These are phyloP conservation scores for Ogataea nitratoaversa DNA, from an alignment of 805 yeast species.

Conservation along the genomic window DNA sequence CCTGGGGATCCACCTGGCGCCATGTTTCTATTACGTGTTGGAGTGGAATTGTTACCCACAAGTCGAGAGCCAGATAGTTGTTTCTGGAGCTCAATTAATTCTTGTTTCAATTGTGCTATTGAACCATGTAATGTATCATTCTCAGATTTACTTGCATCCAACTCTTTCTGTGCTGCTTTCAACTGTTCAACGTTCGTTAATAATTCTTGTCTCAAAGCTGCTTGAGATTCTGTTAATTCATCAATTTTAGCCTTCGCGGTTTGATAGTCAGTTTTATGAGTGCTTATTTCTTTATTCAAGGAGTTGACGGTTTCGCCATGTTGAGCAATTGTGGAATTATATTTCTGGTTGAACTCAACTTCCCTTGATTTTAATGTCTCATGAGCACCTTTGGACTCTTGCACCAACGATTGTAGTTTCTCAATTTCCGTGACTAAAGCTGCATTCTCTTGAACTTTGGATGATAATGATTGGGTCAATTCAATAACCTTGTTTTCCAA, in stretches of 20 bases:
- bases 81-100: conserved; percentile 30
- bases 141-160: conserved; percentile 55
- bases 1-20: conserved; percentile 20
- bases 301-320: conserved; percentile 46
- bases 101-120: conserved; percentile 49
- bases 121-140: conserved; percentile 64
- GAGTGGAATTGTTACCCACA: conserved; percentile 11
- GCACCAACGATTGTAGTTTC: conserved; percentile 46
- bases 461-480: conserved; percentile 77
- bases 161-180: conserved; percentile 52
- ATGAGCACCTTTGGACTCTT: conserved; percentile 49
- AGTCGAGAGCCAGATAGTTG: conserved; percentile 22
- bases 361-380: conserved; percentile 54
- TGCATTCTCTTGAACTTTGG: conserved; percentile 79
- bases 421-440: conserved; percentile 60
- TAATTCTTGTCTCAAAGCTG: conserved; percentile 60
- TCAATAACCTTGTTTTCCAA: conserved; percentile 97
- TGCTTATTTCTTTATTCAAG: conserved; percentile 51
- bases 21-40: conserved; percentile 11
- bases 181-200: conserved; percentile 58
- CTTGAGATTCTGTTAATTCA: conserved; percentile 57
- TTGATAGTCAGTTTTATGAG: conserved; percentile 53
- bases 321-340: conserved; percentile 40
- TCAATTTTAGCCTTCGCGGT: conserved; percentile 56
- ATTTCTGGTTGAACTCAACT: conserved; percentile 43